These are phyloP conservation scores for Orbilia blumenaviensis DNA, from an alignment of 2,329 filamentous ascomycete genomes.

Conservation along the genomic window DNA sequence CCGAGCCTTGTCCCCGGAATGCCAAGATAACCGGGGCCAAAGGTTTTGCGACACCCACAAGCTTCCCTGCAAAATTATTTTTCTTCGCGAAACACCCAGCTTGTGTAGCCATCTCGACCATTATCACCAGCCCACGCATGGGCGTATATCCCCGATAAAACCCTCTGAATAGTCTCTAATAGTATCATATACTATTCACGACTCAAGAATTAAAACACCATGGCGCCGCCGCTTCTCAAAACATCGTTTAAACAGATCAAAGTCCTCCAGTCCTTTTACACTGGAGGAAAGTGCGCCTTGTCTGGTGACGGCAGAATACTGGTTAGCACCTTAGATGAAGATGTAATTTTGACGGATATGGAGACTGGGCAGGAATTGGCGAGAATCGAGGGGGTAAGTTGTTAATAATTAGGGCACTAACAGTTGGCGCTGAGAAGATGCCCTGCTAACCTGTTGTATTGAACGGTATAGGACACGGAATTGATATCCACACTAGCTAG, in stretches of 20 bases:
- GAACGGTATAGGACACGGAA: constrained; percentile 73
- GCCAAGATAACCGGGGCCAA: background rate
- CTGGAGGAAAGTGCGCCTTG: constrained; percentile 85
- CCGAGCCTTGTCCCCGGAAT: background rate
- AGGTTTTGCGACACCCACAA: constrained; percentile 11
- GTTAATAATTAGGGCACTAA: background rate
- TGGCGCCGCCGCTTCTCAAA: constrained; percentile 68
- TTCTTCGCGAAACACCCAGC: background rate
- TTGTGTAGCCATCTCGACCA: background rate
- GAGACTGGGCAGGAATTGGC: constrained; percentile 82
- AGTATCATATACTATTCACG: background rate
- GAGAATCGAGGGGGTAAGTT: constrained; percentile 80
- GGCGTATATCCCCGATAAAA: background rate
- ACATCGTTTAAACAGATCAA: constrained; percentile 87
- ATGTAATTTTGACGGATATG: constrained; percentile 86
- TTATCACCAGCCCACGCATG: background rate
- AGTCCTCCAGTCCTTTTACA: constrained; percentile 91
- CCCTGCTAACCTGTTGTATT: background rate
- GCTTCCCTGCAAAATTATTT: constrained; percentile 25
- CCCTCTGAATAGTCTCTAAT: background rate
- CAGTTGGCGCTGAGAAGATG: constrained; percentile 39
- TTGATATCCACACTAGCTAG: constrained; percentile 77
- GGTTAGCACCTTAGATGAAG: constrained; percentile 89
- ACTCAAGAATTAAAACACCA: background rate
- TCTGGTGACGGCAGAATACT: constrained; percentile 83